Evolutionary conservation across 228 moss, liverwort and hornwort genomes (phyloP), one percentile per base, ranked within the genome.

Genomic region (Sphagnum magellanicum): DNA sequence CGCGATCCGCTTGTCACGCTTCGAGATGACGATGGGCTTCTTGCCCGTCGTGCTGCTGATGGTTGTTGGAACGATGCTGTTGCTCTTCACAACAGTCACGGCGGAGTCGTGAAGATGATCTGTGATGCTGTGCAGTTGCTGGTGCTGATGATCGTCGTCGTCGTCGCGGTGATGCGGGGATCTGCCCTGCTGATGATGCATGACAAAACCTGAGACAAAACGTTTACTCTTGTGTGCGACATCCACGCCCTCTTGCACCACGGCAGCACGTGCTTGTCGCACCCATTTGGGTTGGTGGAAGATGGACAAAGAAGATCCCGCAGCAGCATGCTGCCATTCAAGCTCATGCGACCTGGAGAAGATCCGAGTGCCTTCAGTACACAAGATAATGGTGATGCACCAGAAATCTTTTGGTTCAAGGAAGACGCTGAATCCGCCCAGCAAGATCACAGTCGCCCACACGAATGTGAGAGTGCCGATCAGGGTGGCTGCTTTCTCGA

Each of bases 381-480:
- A 71, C n/a, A 92, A 77, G 8, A 92, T 79, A 59, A 79, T 46
- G 49, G 87, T 52, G 53, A 92, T 74, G 53, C 89, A 80, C 70
- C 87, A 71, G 62, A 92, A 92, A 73, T 89, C 92, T 48, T 61
- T 70, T 5, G 73, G 59, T 71, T 75, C 85, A 63, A 89, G 64
- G 8, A 61, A n/a, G 50, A 74, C 53, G 66, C 87, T 83, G 63
- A 92, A 92, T 51, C 92, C 92, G 11, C 92, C 92, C 11, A 92
- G 81, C 60, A 92, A 71, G 60, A 92, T 87, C 10, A 89, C 87
- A 52, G 85, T 89, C 10, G 92, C 92, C 92, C 89, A 89, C 50
- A 89, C 67, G 69, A 92, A 89, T 10, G 89, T 79, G 49, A 89
- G 78, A 6, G 81, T 70, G n/a, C 89, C 92, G 17, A 81, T 78